Evolutionary conservation across 768 basidiomycete species (phyloP), one percentile per base, ranked within the genome.

Genomic region (Fistulinella prunicolor): DNA sequence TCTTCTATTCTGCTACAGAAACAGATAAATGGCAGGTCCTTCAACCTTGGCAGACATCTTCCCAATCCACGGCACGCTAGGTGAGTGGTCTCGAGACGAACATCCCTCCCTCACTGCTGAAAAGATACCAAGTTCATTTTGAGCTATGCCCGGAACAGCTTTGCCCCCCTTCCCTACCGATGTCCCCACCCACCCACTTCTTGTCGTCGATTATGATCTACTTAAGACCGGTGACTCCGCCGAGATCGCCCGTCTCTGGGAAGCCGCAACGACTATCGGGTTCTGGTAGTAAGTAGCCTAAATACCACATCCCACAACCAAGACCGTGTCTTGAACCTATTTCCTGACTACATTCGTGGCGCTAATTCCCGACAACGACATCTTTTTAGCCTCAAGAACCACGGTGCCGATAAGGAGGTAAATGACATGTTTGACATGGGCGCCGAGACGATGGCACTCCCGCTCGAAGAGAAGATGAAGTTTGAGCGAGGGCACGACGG

Each of bases 251-350:
- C 67, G 57, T 41, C 68, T 80, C 17, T 79, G 74, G 73, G 58
- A 72, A 23, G 77, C 77, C 0, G 73, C 74, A 16, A 76, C 73
- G 0, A 62, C 66, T 22, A 64, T 79, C 10, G 79, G 78, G 2
- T 80, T 80, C 61, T 80, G 77, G 73, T 80, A 78, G 74, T 77
- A 57, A 57, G 76, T 73, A 28, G 34, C 5, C 12, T 36, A 47
- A 14, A 14, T 24, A 17, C 17, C 12, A n/a, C 13, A 7, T 29
- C 28, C 26, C 23, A 3, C 20, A 9, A 4, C 7, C 35, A 17
- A 9, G 21, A 41, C 32, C 19, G 3, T 21, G 19, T 24, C 8
- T 14, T 20, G 29, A 22, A 28, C 40, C 37, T 10, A 32, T 22
- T 20, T 13, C 6, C 17, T 38, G 21, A 3, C 17, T 17, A 1